These are phyloP conservation scores for Vitis hybrid DNA, from an alignment of 177 flowering plant species.

Conservation along the genomic window DNA sequence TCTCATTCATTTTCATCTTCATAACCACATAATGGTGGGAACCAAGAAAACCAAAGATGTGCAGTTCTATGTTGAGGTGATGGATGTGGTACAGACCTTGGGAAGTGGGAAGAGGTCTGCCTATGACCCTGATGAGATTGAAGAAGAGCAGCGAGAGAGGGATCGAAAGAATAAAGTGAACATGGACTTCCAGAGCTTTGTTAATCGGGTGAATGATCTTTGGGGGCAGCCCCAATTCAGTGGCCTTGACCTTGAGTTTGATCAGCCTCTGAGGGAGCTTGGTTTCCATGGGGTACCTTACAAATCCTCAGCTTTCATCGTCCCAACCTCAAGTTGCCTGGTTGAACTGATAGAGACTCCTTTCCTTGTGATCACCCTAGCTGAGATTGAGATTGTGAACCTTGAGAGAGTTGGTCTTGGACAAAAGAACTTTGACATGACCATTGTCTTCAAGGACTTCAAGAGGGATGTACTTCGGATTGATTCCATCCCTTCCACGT, in stretches of 20 bases:
- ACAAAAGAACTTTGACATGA: conserved; percentile 79
- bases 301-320: conserved; percentile 57
- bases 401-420: conserved; percentile 78
- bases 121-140: conserved; percentile 83
- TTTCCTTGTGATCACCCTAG: conserved; percentile 64
- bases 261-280: conserved; percentile 74
- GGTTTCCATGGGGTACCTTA: conserved; percentile 78
- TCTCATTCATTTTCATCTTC: conserved; percentile 70
- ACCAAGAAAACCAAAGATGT: conserved; percentile 79
- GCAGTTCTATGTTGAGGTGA: conserved; percentile 80
- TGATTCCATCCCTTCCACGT: conserved; percentile 68
- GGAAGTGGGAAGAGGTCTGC: conserved; percentile 77
- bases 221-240: conserved; percentile 68
- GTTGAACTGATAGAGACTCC: conserved; percentile 74
- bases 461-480: conserved; percentile 70
- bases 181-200: conserved; percentile 64
- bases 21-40: conserved; percentile 83
- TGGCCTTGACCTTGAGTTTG: conserved; percentile 74
- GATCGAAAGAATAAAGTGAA: conserved; percentile 74
- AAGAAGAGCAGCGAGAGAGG: conserved; percentile 80
- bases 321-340: conserved; percentile 57
- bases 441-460: conserved; percentile 81
- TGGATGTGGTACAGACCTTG: conserved; percentile 76
- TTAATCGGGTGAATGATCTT: conserved; percentile 63
- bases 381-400: conserved; percentile 82